phyloP scores from a whole-genome alignment of 345 rosid genomes.

The Trapa incisa region DNA sequence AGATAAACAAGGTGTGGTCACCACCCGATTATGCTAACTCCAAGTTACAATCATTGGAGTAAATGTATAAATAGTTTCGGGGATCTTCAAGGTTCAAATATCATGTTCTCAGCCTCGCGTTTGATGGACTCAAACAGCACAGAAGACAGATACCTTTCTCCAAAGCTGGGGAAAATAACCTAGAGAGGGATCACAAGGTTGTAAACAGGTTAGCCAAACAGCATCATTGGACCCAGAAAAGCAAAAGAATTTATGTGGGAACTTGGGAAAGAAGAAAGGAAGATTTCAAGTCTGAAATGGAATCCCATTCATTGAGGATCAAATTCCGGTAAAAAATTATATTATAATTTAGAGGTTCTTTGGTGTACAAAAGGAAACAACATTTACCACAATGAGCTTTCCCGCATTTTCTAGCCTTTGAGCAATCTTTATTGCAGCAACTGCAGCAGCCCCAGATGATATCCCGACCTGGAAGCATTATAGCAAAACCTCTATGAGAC shows the following conservation, averaged over 20 bases:
- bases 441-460: slow-evolving; percentile 56
- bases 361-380: neutral
- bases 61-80: neutral
- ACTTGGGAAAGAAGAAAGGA: neutral
- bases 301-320: neutral
- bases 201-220: neutral
- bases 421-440: slow-evolving; percentile 43
- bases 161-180: slow-evolving; percentile 54
- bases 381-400: slow-evolving; percentile 55
- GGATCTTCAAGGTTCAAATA: slow-evolving; percentile 20
- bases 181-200: slow-evolving; percentile 8
- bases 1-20: neutral
- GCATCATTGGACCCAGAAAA: neutral
- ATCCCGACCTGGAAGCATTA: slow-evolving; percentile 43
- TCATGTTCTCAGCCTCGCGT: slow-evolving; percentile 30
- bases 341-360: neutral
- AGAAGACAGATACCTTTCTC: slow-evolving; percentile 42
- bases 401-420: slow-evolving; percentile 56
- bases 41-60: neutral
- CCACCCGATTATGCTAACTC: neutral
- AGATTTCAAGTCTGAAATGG: neutral
- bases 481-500: neutral
- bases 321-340: neutral
- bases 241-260: neutral
- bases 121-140: slow-evolving; percentile 37